Conservation (phyloP, 2,329 filamentous ascomycete genomes). For the Phoma sp. region DNA sequence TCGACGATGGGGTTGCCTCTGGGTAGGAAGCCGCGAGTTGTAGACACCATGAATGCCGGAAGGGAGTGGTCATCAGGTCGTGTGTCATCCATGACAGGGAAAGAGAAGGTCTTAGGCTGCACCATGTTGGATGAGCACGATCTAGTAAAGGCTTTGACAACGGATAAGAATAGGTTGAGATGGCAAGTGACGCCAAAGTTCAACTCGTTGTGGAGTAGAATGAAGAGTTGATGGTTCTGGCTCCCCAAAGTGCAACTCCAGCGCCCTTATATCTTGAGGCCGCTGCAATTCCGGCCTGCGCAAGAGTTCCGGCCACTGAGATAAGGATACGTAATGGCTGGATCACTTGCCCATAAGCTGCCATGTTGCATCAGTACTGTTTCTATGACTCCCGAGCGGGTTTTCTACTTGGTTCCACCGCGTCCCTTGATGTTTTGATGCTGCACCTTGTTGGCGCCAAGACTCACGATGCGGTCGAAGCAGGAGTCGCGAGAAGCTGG, state of each 20-base stretch:
- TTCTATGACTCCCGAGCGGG: conserved; percentile 26
- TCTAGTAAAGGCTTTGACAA: background rate
- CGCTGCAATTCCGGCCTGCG: conserved; percentile 44
- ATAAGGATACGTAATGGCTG: conserved; percentile 48
- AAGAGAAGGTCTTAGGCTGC: conserved; percentile 48
- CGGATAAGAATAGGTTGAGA: background rate
- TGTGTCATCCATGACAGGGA: conserved; percentile 69
- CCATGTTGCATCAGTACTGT: conserved; percentile 9
- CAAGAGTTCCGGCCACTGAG: conserved; percentile 41
- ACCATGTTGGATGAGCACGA: conserved; percentile 50
- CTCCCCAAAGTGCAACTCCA: conserved; percentile 18
- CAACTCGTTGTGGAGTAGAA: conserved; percentile 10
- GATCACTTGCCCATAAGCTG: conserved; percentile 29
- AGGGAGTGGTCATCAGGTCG: conserved; percentile 67
- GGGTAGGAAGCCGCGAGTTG: conserved; percentile 74
- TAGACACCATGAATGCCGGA: conserved; percentile 81
- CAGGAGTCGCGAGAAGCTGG: too few species aligned
- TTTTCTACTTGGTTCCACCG: background rate
- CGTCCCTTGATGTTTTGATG: background rate
- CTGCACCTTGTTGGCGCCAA: conserved; percentile 25
- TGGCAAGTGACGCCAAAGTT: background rate
- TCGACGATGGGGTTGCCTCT: conserved; percentile 57
- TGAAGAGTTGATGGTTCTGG: conserved; percentile 8
- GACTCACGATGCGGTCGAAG: conserved; percentile 16
- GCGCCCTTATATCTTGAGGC: conserved; percentile 45